Conservation (phyloP, 345 rosid species). For the Syzygium grande region DNA sequence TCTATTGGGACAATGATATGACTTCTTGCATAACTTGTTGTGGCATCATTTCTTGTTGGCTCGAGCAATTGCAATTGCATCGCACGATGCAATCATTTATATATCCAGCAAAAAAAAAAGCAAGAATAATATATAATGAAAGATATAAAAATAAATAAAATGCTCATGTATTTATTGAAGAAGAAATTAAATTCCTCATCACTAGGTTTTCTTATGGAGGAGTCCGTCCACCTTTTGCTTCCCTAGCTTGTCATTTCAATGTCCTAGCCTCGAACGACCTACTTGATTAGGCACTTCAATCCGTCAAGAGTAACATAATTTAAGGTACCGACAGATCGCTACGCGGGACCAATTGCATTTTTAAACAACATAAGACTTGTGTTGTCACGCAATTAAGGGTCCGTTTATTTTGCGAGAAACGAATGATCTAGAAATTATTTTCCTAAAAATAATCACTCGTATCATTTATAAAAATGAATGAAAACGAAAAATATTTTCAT, state of each 20-base stretch:
- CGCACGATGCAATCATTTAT: not conserved
- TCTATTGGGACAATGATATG: not conserved
- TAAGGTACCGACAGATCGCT: fast-evolving
- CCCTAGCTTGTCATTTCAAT: not conserved
- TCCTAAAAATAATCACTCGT: fast-evolving
- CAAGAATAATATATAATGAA: not conserved
- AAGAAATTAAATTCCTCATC: not conserved
- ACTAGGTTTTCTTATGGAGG: not conserved
- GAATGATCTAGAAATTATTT: not conserved
- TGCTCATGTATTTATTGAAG: not conserved
- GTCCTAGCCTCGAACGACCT: not conserved
- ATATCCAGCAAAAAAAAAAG: not conserved
- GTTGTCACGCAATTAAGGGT: not conserved
- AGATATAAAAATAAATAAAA: not conserved
- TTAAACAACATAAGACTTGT: not conserved
- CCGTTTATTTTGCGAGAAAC: not conserved
- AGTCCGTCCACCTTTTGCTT: not conserved
- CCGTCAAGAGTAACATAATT: not conserved
- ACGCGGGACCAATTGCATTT: not conserved
- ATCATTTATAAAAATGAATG: not conserved
- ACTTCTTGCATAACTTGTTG: not conserved
- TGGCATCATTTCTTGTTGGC: not conserved
- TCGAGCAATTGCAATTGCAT: not conserved
- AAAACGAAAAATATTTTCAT: not conserved
- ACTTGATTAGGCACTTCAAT: not conserved